Percentiles rank a stretch among this genome's conserved stretches.
These are phyloP conservation scores for Glonium stellatum DNA, from an alignment of 495 filamentous ascomycete genomes.

Conservation along the genomic window DNA sequence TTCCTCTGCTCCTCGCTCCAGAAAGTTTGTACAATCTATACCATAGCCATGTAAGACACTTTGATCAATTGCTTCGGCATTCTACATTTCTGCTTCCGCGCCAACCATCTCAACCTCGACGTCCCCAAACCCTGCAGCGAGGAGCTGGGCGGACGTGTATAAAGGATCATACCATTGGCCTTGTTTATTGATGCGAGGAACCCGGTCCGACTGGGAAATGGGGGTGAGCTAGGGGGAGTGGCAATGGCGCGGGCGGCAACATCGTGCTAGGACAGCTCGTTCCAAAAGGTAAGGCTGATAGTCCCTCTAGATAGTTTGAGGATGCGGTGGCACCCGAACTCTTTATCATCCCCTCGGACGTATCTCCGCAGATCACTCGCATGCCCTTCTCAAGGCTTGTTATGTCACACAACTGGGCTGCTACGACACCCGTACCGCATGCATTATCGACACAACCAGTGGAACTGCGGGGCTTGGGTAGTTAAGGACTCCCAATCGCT, in stretches of 20 bases:
- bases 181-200: not conserved
- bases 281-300: not conserved
- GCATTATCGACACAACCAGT: not conserved
- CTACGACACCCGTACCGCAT: not conserved
- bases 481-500: conserved; percentile 3
- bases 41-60: not conserved
- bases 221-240: not conserved
- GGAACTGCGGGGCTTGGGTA: not conserved
- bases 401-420: not conserved
- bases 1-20: not conserved
- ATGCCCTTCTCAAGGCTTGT: no score
- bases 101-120: not conserved
- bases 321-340: not conserved
- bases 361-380: not conserved
- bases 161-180: not conserved
- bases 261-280: not conserved
- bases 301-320: not conserved
- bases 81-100: not conserved
- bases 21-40: not conserved
- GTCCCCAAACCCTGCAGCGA: not conserved
- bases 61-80: not conserved
- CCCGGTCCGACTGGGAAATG: not conserved
- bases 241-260: not conserved
- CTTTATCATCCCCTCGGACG: not conserved
- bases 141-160: not conserved